phyloP scores from a whole-genome alignment of 768 basidiomycete genomes.

The Lentinus brumalis region DNA sequence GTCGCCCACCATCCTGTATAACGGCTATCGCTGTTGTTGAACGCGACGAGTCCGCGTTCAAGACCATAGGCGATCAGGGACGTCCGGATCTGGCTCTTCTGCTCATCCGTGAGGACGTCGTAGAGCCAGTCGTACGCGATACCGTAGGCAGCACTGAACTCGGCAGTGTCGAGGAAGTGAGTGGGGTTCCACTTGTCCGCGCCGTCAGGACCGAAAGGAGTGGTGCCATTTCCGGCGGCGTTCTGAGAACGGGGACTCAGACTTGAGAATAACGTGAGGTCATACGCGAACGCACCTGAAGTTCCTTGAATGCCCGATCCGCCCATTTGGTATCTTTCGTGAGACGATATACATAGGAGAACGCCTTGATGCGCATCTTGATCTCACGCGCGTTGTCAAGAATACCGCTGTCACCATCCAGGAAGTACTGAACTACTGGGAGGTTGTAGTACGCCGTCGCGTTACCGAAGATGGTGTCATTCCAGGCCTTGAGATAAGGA shows the following conservation, averaged over 20 bases:
- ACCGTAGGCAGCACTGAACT: constrained; percentile 84
- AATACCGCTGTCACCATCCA: constrained; percentile 88
- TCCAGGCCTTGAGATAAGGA: constrained; percentile 88
- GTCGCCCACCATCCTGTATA: constrained; percentile 78
- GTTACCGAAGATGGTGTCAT: constrained; percentile 87
- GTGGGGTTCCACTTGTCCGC: constrained; percentile 78
- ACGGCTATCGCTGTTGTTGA: constrained; percentile 24
- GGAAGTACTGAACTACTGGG: constrained; percentile 66
- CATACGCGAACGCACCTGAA: constrained; percentile 57
- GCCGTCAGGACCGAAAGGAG: constrained; percentile 61
- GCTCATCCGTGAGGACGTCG: constrained; percentile 74
- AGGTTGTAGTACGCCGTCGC: constrained; percentile 71
- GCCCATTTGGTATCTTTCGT: constrained; percentile 92
- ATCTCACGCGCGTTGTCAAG: constrained; percentile 88
- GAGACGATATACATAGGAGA: constrained; percentile 87
- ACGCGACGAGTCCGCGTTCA: constrained; percentile 48
- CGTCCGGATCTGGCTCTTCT: constrained; percentile 66
- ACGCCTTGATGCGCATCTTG: constrained; percentile 91
- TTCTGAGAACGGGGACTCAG: constrained; percentile 46
- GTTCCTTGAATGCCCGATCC: constrained; percentile 81
- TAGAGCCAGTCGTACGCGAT: constrained; percentile 98
- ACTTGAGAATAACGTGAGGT: background rate
- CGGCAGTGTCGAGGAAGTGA: constrained; percentile 95
- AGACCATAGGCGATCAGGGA: constrained; percentile 84
- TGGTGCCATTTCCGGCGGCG: constrained; percentile 69